These are phyloP conservation scores for Linnemannia schmuckeri DNA, from an alignment of 192 early-diverging fungal species.

Conservation along the genomic window DNA sequence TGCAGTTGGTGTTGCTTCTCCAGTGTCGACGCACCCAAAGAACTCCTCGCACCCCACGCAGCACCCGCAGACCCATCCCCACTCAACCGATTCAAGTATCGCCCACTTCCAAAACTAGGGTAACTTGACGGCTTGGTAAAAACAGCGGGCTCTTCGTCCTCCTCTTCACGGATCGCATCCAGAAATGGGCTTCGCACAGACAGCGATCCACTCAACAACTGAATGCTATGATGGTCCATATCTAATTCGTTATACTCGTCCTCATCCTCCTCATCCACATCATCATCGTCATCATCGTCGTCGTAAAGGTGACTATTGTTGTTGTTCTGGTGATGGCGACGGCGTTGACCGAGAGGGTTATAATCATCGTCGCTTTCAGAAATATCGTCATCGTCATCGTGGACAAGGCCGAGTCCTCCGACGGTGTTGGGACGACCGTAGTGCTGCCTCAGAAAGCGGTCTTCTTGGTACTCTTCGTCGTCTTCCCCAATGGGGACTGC, in stretches of 20 bases:
- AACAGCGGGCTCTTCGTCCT: slow-evolving; percentile 43
- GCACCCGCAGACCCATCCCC: slow-evolving; percentile 13
- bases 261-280: slow-evolving; percentile 10
- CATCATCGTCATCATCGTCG: slow-evolving; percentile 7
- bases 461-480: slow-evolving; percentile 47
- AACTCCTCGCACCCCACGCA: slow-evolving; percentile 18
- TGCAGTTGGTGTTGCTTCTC: slow-evolving; percentile 18
- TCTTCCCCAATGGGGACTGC: slow-evolving; percentile 23
- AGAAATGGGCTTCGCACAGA: slow-evolving; percentile 47
- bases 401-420: slow-evolving; percentile 29
- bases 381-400: slow-evolving; percentile 35
- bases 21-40: slow-evolving; percentile 2
- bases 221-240: slow-evolving; percentile 52
- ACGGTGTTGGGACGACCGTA: slow-evolving; percentile 26
- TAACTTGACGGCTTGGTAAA: slow-evolving; percentile 55
- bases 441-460: slow-evolving; percentile 43
- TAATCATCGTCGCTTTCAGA: slow-evolving; percentile 35
- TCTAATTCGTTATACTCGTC: slow-evolving; percentile 49
- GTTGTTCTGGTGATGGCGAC: slow-evolving; percentile 3
- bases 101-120: slow-evolving; percentile 32
- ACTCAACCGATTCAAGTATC: slow-evolving; percentile 26
- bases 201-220: slow-evolving; percentile 46
- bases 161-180: slow-evolving; percentile 54
- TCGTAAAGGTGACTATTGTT: slow-evolving; percentile 16
- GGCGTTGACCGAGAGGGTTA: slow-evolving; percentile 6